Percentiles rank a stretch among this genome's conserved stretches.
Conservation (phyloP, 164 flowering plant species). For the Akebia trifoliata region DNA sequence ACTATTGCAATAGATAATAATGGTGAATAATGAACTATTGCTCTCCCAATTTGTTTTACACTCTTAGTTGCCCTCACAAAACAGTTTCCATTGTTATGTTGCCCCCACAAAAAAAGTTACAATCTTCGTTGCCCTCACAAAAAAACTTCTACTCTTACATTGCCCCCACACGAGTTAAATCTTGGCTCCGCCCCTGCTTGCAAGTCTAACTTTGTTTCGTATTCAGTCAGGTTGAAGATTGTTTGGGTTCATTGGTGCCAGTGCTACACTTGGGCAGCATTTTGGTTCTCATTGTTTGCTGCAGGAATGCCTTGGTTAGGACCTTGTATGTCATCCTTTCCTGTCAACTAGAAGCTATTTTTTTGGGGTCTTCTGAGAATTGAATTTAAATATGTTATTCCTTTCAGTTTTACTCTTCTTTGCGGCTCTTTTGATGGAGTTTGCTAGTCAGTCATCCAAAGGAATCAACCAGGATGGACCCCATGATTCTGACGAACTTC, state of each 20-base stretch:
- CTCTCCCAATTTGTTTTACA: too few relatives aligned
- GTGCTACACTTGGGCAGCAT: constrained; percentile 97
- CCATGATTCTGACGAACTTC: constrained; percentile 49
- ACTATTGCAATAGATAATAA: too few relatives aligned
- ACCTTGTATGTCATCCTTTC: constrained; percentile 54
- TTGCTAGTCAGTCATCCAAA: constrained; percentile 83
- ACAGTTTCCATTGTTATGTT: too few relatives aligned
- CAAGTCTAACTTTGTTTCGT: constrained; percentile 27
- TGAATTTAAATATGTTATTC: constrained; percentile 7
- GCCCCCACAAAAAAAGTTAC: too few relatives aligned
- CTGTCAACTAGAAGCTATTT: neutral
- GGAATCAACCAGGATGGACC: constrained; percentile 56
- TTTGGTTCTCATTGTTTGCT: constrained; percentile 93
- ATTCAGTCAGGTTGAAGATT: constrained; percentile 99
- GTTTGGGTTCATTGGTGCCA: constrained; percentile 98
- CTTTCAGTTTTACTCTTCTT: constrained; percentile 68
- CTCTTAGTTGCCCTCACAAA: too few relatives aligned
- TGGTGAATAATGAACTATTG: too few relatives aligned
- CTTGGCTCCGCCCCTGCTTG: too few relatives aligned
- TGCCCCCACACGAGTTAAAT: too few relatives aligned
- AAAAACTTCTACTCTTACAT: too few relatives aligned
- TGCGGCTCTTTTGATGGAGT: constrained; percentile 86
- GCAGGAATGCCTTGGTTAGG: constrained; percentile 90
- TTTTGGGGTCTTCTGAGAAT: neutral
- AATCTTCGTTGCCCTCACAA: too few relatives aligned